These are phyloP conservation scores for Zymoseptoria pseudotritici DNA, from an alignment of 2,329 filamentous ascomycete genomes.

Conservation along the genomic window DNA sequence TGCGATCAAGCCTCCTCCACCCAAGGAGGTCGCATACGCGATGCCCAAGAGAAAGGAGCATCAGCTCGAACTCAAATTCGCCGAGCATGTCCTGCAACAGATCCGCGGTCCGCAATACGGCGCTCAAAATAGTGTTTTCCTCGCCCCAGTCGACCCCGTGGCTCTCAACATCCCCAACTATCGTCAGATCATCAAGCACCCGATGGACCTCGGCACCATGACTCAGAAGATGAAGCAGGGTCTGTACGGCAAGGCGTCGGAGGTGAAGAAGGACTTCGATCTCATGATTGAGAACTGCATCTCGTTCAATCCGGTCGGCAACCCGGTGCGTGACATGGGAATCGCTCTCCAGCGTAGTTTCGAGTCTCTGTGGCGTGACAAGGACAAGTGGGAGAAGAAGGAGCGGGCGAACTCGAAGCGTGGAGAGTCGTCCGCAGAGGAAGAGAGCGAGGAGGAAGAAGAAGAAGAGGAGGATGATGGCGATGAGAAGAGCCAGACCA, in stretches of 20 bases:
- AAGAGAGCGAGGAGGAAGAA: constrained; percentile 59
- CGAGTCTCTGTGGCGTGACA: constrained; percentile 66
- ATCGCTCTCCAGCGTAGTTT: constrained; percentile 69
- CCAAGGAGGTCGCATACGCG: constrained; percentile 83
- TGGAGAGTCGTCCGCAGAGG: constrained; percentile 62
- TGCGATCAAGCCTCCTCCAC: constrained; percentile 84
- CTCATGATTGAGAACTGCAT: constrained; percentile 85
- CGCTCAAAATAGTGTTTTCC: constrained; percentile 64
- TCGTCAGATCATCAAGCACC: constrained; percentile 88
- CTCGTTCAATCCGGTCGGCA: constrained; percentile 78
- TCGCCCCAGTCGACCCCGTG: constrained; percentile 82
- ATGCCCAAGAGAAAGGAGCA: constrained; percentile 88
- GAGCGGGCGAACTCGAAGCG: constrained; percentile 62
- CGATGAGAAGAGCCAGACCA: constrained; percentile 38
- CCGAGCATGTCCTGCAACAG: constrained; percentile 72
- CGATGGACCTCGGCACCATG: constrained; percentile 90
- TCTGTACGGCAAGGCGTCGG: constrained; percentile 72
- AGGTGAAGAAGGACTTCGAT: constrained; percentile 76
- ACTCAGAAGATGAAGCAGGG: constrained; percentile 66
- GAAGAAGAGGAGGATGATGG: constrained; percentile 47
- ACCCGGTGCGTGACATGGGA: constrained; percentile 65
- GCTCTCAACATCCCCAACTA: constrained; percentile 90
- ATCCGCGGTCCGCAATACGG: constrained; percentile 67
- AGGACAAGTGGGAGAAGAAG: constrained; percentile 71
- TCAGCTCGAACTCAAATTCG: constrained; percentile 83